phyloP scores from a whole-genome alignment of 2,329 filamentous ascomycete species.

The Fonsecaea monophora region DNA sequence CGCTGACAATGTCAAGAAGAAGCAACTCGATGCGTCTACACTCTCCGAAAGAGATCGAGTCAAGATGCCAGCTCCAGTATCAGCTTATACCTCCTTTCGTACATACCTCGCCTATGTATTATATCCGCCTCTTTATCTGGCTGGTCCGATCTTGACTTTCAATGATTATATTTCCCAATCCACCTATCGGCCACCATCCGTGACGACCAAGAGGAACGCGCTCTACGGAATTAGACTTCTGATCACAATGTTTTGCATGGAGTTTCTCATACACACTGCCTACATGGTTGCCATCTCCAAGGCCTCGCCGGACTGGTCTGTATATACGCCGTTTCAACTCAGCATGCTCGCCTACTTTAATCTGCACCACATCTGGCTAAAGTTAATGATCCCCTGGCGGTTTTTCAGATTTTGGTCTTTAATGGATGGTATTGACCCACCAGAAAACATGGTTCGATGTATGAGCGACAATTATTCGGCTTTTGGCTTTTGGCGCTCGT shows the following conservation, averaged over 20 bases:
- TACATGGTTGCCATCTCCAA: slow-evolving; percentile 94
- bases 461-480: slow-evolving; percentile 94
- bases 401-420: slow-evolving; percentile 97
- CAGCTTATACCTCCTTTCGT: slow-evolving; percentile 75
- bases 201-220: slow-evolving; percentile 72
- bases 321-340: slow-evolving; percentile 86
- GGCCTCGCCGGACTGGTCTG: slow-evolving; percentile 75
- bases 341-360: slow-evolving; percentile 94
- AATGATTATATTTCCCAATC: slow-evolving; percentile 95
- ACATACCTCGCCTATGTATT: slow-evolving; percentile 90
- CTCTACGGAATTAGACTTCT: slow-evolving; percentile 85
- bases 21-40: slow-evolving; percentile 85
- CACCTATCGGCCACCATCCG: slow-evolving; percentile 74
- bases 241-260: slow-evolving; percentile 83
- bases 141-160: slow-evolving; percentile 93
- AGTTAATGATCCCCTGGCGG: slow-evolving; percentile 95
- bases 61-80: slow-evolving; percentile 71
- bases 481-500: slow-evolving; percentile 90
- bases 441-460: slow-evolving; percentile 98
- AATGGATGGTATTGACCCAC: slow-evolving; percentile 87
- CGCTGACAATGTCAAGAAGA: slow-evolving; percentile 87
- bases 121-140: slow-evolving; percentile 90
- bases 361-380: slow-evolving; percentile 96
- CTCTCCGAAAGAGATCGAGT: slow-evolving; percentile 90
- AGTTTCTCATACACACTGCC: slow-evolving; percentile 86